Evolutionary conservation across 441 rosid genomes (phyloP), one percentile per base, ranked within the genome.

Genomic region (Eruca vesicaria): DNA sequence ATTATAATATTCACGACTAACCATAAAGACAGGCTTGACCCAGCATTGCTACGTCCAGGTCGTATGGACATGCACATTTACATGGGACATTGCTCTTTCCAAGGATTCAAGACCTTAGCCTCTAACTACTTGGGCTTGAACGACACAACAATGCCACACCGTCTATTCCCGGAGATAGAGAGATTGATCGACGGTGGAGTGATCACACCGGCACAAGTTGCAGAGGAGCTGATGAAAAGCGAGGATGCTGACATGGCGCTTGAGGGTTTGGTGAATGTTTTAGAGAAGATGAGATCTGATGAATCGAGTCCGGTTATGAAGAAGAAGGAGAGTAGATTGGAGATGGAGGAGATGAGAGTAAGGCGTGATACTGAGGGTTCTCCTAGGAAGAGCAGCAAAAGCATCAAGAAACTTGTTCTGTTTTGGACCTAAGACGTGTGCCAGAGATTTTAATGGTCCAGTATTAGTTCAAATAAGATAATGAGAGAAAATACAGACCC

Each of bases 61-160:
- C 83, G 94, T 2, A 86, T 91, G 94, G 97, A 91, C 79, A 84
- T 81, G 89, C 92, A 88, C 78, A 81, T 91, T 68, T 88, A 88
- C 88, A 88, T 89, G 97, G 88, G 92, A 10, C 86, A 88, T 6
- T 92, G 95, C 77, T 80, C 82, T 1, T 64, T 79, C 20, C 73
- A 79, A 38, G 91, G 89, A 0, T 89, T 89, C 86, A 86, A 72
- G 73, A 52, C 81, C 0, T 53, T 91, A 58, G 95, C 95, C 10
- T 77, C 79, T 0, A 89, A 84, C 62, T 91, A 89, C 57, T 55
- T 89, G 63, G 84, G 85, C 2, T 64, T 91, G 9, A 3, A 14
- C n/a, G 74, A 73, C 8, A 8, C 79, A 12, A 4, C 14, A 9
- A 73, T 48, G 11, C 32, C 81, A 9, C 86, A 85, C 78, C 38